Base-by-base conservation (phyloP, 768 basidiomycete species). In the Lentinula sp. region DNA sequence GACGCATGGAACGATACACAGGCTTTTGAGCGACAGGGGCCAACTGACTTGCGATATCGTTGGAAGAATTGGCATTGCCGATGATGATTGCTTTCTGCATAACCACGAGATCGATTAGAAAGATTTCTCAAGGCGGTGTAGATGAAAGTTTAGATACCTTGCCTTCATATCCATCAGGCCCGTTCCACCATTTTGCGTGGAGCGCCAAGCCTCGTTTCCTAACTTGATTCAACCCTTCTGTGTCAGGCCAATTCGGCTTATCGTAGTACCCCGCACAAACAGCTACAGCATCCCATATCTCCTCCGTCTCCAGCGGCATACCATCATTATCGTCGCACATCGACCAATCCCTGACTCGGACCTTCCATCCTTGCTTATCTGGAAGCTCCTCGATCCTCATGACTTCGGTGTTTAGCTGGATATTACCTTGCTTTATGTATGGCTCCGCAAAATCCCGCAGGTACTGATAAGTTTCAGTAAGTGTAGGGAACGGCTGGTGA, bases 41-140 rank as follows among this genome's bases (percentile, higher is more conserved):
- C 0, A 83, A 71, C 41, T 82, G 80, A 1, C 78, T 75, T 0
- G 79, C 79, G 48, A 83, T 79, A 53, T 83, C 82, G 63, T 84
- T 84, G 41, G 75, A 73, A 2, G 82, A 83, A 53, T 82, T 80
- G 15, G 78, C 82, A 18, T 81, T 82, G 9, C 79, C 82, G 3
- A 83, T 67, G 13, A 84, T 73, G 0, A 81, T 70, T 18, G 76
- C 71, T 16, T 75, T 74, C 82, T 83, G 20, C 4, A 18, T 23
- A 37, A 15, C 16, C 42, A 18, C 12, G 10, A 28, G 28, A 55
- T 5, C 18, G 15, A 8, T 56, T 8, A 28, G 33, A 57, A 45
- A 18, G 42, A 28, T 28, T 28, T 13, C 7, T 12, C 16, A 1
- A 18, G 16, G 10, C 37, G 15, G 7, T 2, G 13, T 10, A 36